A percentile compares a stretch with the other conserved stretches of the same genome.
phyloP scores from a whole-genome alignment of 257 asterid genomes.

The Marsdenia floribunda region DNA sequence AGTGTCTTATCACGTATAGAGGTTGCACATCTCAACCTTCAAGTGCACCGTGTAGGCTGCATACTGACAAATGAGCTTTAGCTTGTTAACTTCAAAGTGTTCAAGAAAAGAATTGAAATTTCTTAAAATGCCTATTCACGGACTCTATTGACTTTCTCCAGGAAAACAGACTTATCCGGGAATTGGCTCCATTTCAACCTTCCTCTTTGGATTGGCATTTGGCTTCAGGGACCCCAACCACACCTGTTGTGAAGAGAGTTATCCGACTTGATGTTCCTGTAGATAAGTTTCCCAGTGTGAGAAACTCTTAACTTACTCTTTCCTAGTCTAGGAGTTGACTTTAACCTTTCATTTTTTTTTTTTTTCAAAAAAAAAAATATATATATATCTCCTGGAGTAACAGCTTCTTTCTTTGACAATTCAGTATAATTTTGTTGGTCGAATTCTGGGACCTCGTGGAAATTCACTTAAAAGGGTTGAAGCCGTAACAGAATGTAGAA shows the following conservation, averaged over 20 bases:
- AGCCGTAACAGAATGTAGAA: conserved; percentile 73
- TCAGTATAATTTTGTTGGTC: conserved; percentile 83
- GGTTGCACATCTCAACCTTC: neutral
- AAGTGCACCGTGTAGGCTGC: neutral
- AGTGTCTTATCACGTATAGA: too few relatives aligned
- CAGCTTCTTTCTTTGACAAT: conserved; percentile 23
- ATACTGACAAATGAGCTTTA: neutral
- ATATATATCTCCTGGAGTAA: neutral
- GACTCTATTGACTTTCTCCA: conserved; percentile 23
- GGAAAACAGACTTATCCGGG: conserved; percentile 60
- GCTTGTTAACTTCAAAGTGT: neutral
- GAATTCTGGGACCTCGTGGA: conserved; percentile 79
- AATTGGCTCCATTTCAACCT: conserved; percentile 50
- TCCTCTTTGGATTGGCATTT: conserved; percentile 53
- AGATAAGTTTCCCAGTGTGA: conserved; percentile 70
- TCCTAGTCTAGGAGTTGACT: conserved; percentile 4
- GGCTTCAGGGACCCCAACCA: conserved; percentile 44
- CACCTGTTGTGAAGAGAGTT: conserved; percentile 62
- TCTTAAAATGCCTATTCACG: conserved; percentile 7
- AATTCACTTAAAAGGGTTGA: conserved; percentile 78
- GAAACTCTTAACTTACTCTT: conserved; percentile 15
- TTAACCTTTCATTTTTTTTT: conserved; percentile 7
- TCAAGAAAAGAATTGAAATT: neutral
- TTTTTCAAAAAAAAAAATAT: neutral
- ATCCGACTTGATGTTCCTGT: conserved; percentile 73